Percentiles rank a stretch among this genome's conserved stretches.
These are phyloP conservation scores for Epichloe bromicola DNA, from an alignment of 2,329 filamentous ascomycete species.

Conservation along the genomic window DNA sequence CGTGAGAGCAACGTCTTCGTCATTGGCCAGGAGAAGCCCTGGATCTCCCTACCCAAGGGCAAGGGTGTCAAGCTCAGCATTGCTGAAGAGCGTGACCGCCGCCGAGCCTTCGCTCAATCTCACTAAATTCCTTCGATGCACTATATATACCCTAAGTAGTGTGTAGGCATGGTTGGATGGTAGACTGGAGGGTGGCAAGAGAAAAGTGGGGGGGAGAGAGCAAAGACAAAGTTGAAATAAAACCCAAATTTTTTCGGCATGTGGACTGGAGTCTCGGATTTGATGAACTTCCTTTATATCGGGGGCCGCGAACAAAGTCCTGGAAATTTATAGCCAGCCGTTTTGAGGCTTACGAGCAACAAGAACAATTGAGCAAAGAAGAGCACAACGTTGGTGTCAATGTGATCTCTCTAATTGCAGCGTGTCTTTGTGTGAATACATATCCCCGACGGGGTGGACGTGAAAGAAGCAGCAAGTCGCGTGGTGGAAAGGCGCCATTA, in stretches of 20 bases:
- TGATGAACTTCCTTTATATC: slow-evolving; percentile 22
- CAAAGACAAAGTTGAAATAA: not conserved
- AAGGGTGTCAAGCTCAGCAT: slow-evolving; percentile 99
- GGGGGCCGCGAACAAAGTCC: slow-evolving; percentile 15
- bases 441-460: too few relatives aligned
- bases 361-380: slow-evolving; percentile 13
- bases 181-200: slow-evolving; percentile 10
- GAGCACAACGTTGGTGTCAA: slow-evolving; percentile 1
- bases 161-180: slow-evolving; percentile 4
- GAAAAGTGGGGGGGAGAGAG: not conserved
- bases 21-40: slow-evolving; percentile 97
- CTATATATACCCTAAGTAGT: slow-evolving; percentile 6
- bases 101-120: slow-evolving; percentile 52
- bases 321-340: slow-evolving; percentile 19
- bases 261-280: slow-evolving; percentile 28
- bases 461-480: too few relatives aligned
- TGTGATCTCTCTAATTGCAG: not conserved
- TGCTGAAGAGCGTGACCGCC: slow-evolving; percentile 97
- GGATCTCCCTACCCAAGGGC: slow-evolving; percentile 98
- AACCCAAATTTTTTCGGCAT: slow-evolving; percentile 15
- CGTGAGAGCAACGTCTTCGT: slow-evolving; percentile 99
- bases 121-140: slow-evolving; percentile 27
- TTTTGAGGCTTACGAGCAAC: slow-evolving; percentile 23
- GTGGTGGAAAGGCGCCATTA: too few relatives aligned
- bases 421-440: not conserved